Evolutionary conservation across 768 basidiomycete genomes (phyloP), one percentile per base, ranked within the genome.

Genomic region (Agaricus sinodeliciosus): DNA sequence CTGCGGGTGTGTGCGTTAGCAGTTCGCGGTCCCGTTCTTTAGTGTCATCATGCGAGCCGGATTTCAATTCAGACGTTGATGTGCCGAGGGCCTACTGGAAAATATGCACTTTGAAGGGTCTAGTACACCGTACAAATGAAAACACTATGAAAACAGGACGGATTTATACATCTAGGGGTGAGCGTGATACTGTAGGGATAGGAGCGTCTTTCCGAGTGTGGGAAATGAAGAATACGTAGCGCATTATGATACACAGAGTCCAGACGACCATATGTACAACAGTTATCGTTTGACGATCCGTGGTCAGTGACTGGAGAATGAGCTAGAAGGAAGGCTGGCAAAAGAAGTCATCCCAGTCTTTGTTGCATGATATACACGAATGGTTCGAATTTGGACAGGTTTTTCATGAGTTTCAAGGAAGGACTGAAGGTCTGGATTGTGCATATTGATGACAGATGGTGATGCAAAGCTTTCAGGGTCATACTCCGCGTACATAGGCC

Each of bases 351-450:
- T 47, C 15, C 57, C 56, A 3, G 54, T 25, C 47, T 82, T 83
- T 49, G 71, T 63, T 13, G 79, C 80, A 39, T 74, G 65, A 59
- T 73, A 82, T 7, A 83, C 74, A 36, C 71, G 72, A 49, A 83
- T 70, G 9, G 74, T 74, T 39, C 81, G 76, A 2, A 81, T 65
- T 46, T 81, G 74, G 6, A 72, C 70, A 40, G 80, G 66, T 16
- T 75, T 75, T 18, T 74, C 68, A 4, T 58, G 61, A 13, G 60
- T 63, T 51, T 62, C 60, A 34, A 47, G 6, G 22, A 48, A 13
- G 28, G n/a, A 45, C 16, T 48, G 27, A 1, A 42, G n/a, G 34
- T 54, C 52, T 12, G 26, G 22, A 16, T 48, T 54, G 26, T 15
- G 13, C 7, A 39, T 48, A 19, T 48, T 42, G 28, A 31, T 34